Percentiles rank a stretch among this genome's conserved stretches.
Evolutionary conservation across 139 green algal genomes (phyloP).

Genomic region (Closterium sp.): DNA sequence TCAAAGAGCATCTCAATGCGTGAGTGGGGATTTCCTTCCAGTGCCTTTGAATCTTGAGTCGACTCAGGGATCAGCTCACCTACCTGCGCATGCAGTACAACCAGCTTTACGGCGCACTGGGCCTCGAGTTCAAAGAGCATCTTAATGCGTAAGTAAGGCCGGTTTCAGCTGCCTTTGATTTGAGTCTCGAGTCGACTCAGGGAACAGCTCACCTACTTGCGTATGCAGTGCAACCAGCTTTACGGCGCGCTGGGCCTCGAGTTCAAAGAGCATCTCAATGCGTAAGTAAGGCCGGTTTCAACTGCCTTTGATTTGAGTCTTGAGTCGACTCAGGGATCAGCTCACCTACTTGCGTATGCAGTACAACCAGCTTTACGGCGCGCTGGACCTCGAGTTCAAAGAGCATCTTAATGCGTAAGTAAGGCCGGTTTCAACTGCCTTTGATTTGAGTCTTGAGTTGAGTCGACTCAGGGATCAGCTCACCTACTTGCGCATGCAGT

Average conservation of each 20-base stretch:
- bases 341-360: background rate
- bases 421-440: background rate
- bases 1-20: background rate
- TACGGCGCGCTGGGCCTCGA: no score
- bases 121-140: background rate
- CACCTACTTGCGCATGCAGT: background rate
- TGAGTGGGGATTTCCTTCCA: background rate
- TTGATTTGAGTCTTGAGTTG: no score
- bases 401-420: background rate
- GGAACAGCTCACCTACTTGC: no score
- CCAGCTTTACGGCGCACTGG: background rate
- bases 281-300: no score
- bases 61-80: background rate
- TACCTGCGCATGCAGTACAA: background rate
- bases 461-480: background rate
- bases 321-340: background rate
- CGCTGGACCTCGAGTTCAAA: background rate
- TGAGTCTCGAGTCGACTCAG: no score
- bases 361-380: background rate
- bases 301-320: no score
- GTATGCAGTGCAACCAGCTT: no score
- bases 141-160: background rate
- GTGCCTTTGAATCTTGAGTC: no score
- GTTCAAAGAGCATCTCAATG: no score
- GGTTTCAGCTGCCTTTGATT: no score